These are phyloP conservation scores for Knoxdaviesia proteae DNA, from an alignment of 2,329 filamentous ascomycete species.

Conservation along the genomic window DNA sequence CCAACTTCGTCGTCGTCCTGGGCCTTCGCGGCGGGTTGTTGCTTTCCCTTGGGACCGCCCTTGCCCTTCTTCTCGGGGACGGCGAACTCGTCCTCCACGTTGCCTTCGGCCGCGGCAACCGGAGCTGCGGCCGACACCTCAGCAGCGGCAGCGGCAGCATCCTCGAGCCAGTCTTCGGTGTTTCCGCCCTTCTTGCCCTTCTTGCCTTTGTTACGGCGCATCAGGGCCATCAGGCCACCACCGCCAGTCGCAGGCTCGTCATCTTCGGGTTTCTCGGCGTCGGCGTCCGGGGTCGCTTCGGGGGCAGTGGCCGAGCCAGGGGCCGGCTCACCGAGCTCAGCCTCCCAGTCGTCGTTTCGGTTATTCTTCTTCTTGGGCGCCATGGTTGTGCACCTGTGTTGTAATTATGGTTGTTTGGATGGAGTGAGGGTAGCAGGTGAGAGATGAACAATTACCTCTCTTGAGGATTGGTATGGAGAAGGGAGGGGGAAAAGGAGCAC, in stretches of 20 bases:
- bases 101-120: slow-evolving; percentile 69
- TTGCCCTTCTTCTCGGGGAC: slow-evolving; percentile 59
- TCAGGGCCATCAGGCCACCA: slow-evolving; percentile 56
- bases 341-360: slow-evolving; percentile 92
- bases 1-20: slow-evolving; percentile 28
- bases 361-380: slow-evolving; percentile 82
- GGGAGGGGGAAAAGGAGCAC: no score
- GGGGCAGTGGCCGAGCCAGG: slow-evolving; percentile 30
- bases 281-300: slow-evolving; percentile 18
- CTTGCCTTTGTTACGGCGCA: slow-evolving; percentile 68
- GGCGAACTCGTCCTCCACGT: slow-evolving; percentile 68
- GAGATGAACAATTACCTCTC: no score
- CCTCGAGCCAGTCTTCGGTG: slow-evolving; percentile 50
- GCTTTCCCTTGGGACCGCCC: slow-evolving; percentile 29
- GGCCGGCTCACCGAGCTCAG: slow-evolving; percentile 64
- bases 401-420: no score
- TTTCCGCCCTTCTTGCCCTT: slow-evolving; percentile 67
- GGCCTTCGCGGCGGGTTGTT: slow-evolving; percentile 19
- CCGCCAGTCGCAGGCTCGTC: slow-evolving; percentile 33
- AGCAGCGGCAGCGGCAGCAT: slow-evolving; percentile 22
- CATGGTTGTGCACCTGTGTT: slow-evolving; percentile 31
- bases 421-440: no score
- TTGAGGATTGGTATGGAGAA: no score
- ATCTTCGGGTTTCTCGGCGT: slow-evolving; percentile 26
- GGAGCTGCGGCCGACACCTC: slow-evolving; percentile 20